Conservation (phyloP, 805 yeast genomes). For the Candida insectorum region DNA sequence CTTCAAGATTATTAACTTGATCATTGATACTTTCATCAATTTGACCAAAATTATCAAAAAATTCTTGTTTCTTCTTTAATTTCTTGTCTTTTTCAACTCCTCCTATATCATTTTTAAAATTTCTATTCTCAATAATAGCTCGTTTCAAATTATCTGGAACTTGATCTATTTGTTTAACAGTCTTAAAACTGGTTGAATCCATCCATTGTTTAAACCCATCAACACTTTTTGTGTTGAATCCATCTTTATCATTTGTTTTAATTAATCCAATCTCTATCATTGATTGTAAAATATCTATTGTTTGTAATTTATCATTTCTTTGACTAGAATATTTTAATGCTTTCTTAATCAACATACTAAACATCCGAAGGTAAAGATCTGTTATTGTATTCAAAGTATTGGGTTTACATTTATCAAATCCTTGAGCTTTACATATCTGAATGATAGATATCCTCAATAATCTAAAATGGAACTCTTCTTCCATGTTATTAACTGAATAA, state of each 20-base stretch:
- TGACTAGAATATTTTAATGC: conserved; percentile 47
- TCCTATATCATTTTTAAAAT: conserved; percentile 32
- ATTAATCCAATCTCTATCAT: conserved; percentile 61
- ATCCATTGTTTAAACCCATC: conserved; percentile 39
- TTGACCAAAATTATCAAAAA: conserved; percentile 29
- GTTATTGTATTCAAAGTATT: conserved; percentile 71
- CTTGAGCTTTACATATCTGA: conserved; percentile 70
- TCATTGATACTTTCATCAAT: conserved; percentile 12
- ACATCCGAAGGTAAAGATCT: conserved; percentile 66
- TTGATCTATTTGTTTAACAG: conserved; percentile 11
- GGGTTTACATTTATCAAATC: conserved; percentile 78
- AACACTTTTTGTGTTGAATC: conserved; percentile 32
- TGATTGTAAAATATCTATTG: conserved; percentile 73
- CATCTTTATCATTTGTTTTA: conserved; percentile 39
- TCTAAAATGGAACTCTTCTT: conserved; percentile 37
- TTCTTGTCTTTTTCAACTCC: conserved; percentile 33
- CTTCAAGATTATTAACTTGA: conserved; percentile 16
- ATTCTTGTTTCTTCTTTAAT: conserved; percentile 37
- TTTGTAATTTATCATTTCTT: conserved; percentile 41
- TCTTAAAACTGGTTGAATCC: conserved; percentile 21
- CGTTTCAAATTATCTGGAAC: conserved; percentile 29
- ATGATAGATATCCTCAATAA: conserved; percentile 39
- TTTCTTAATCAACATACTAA: conserved; percentile 51
- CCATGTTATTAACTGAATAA: too few species aligned
- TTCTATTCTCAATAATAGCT: conserved; percentile 36